phyloP scores from a whole-genome alignment of 192 early-diverging fungal genomes.

The Backusella australiensis region DNA sequence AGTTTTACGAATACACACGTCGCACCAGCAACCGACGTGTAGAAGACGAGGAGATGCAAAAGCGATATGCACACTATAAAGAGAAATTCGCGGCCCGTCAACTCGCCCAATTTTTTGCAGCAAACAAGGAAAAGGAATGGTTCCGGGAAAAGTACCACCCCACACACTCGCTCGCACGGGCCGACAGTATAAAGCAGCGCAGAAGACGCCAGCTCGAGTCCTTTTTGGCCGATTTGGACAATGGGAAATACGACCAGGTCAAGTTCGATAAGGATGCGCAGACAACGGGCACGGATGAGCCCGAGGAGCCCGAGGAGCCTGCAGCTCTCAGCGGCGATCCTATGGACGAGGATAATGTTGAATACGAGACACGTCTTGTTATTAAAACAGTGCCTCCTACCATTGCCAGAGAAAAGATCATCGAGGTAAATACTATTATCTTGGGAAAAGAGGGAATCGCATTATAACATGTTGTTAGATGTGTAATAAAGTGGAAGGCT shows the following conservation, averaged over 20 bases:
- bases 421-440: conserved; percentile 47
- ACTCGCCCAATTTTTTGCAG: conserved; percentile 69
- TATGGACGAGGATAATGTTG: conserved; percentile 12
- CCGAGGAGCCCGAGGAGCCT: conserved; percentile 12
- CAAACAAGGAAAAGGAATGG: conserved; percentile 85
- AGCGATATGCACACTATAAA: conserved; percentile 80
- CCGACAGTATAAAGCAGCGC: conserved; percentile 47
- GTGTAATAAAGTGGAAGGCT: conserved; percentile 72
- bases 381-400: conserved; percentile 79
- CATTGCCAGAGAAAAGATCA: conserved; percentile 59
- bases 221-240: conserved; percentile 66
- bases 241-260: conserved; percentile 67
- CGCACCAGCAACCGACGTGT: conserved; percentile 57
- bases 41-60: conserved; percentile 77
- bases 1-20: conserved; percentile 70
- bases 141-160: conserved; percentile 94
- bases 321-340: conserved; percentile 11
- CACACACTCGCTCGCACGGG: conserved; percentile 52
- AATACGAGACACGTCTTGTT: conserved; percentile 56
- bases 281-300: background rate
- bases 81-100: conserved; percentile 71
- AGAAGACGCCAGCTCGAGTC: conserved; percentile 52
- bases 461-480: conserved; percentile 36
- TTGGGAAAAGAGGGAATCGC: background rate
- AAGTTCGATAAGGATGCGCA: conserved; percentile 51